Evolutionary conservation across 768 basidiomycete genomes (phyloP), one percentile per base, ranked within the genome.

Genomic region (Hydnomerulius pinastri): DNA sequence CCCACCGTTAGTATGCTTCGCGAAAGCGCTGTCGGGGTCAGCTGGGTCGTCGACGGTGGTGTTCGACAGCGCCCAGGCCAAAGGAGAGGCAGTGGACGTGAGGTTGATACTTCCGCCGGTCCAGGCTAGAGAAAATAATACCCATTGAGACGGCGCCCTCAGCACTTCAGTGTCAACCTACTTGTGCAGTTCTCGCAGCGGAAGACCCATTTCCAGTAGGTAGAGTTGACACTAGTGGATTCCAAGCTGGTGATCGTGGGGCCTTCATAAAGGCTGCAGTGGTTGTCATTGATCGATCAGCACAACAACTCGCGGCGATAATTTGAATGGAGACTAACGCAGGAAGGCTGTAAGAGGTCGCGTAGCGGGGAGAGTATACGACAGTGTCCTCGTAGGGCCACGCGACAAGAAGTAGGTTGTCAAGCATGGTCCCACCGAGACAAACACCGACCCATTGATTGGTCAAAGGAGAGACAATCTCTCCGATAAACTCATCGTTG

Each of bases 181-280:
- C 81, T 68, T 37, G 82, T 78, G 70, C 84, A 86, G 64, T 83
- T 79, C 58, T 83, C 79, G 74, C 84, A 86, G 15, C 81, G 73
- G 69, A 77, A 86, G 4, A 84, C 81, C 77, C 80, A 84, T 53
- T 82, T 83, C 82, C 82, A 85, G 56, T 83, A 80, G 1, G 83
- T 84, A 1, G 79, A 62, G 55, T 83, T 83, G 20, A 83, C 74
- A 48, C 66, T 72, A 13, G 77, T 75, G 7, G 73, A 71, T 4
- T 77, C 75, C 9, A 83, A 66, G 40, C 74, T 74, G 2, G 81
- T 83, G 42, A 86, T 65, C 15, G 72, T 68, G 0, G 82, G 81
- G 2, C 81, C 81, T 23, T 39, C 5, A 39, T 39, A 39, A 15
- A 21, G 37, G 5, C 37, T 39, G 37, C 12, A 39, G 37, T 39